These are phyloP conservation scores for Fusarium vanettenii DNA, from an alignment of 2,329 filamentous ascomycete genomes.

Conservation along the genomic window DNA sequence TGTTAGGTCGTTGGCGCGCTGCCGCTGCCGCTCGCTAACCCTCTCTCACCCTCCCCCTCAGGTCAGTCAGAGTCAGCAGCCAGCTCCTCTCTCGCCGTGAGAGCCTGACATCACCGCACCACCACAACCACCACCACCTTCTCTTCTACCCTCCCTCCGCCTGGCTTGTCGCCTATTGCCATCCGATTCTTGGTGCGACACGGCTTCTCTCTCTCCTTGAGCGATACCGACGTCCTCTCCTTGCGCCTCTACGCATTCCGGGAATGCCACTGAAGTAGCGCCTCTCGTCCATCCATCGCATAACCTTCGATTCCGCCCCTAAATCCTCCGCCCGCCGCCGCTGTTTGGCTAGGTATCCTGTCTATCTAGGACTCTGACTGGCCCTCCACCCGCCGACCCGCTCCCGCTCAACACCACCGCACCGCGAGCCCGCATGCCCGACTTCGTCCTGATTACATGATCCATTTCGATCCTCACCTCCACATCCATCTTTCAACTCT, in stretches of 20 bases:
- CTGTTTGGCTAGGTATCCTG: background rate
- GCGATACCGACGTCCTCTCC: constrained; percentile 23
- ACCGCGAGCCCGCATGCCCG: constrained; percentile 19
- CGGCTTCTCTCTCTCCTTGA: background rate
- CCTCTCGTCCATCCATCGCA: background rate
- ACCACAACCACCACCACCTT: background rate
- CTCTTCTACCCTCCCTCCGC: background rate
- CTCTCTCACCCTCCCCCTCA: background rate
- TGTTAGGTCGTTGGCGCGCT: constrained; percentile 16
- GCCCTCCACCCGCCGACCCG: constrained; percentile 30
- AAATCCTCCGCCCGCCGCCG: constrained; percentile 1
- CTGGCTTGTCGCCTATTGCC: constrained; percentile 1
- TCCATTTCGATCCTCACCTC: constrained; percentile 40
- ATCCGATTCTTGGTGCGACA: constrained; percentile 1
- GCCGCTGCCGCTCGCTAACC: constrained; percentile 37
- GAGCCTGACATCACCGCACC: constrained; percentile 32
- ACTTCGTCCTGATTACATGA: constrained; percentile 42
- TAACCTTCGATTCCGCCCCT: background rate
- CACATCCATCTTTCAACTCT: constrained; percentile 26
- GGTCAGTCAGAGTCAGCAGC: background rate
- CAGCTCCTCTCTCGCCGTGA: constrained; percentile 8
- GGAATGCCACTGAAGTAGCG: constrained; percentile 21
- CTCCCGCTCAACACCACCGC: constrained; percentile 21
- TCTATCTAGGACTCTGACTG: constrained; percentile 10
- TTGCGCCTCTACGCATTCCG: constrained; percentile 21